Conservation (phyloP, 768 basidiomycete species). For the Panaeolus cyanescens region DNA sequence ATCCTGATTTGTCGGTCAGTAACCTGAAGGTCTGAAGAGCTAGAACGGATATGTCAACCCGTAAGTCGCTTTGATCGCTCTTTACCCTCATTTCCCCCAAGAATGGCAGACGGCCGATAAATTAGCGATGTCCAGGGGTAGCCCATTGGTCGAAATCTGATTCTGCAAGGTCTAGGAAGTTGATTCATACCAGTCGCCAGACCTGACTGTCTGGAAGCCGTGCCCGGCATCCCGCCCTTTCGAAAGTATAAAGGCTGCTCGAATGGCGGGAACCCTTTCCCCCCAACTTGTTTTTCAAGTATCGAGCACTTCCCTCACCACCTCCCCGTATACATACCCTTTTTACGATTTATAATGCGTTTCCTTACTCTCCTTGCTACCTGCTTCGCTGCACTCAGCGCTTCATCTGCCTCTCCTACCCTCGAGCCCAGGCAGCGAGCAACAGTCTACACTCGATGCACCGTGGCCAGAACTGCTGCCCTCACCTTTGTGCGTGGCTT, state of each 20-base stretch:
- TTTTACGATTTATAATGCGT: not conserved
- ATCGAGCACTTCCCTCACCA: not conserved
- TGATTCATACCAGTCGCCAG: not conserved
- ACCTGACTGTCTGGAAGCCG: not conserved
- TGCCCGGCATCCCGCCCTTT: not conserved
- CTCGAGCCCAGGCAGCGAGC: slow-evolving; percentile 8
- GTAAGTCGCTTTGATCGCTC: not conserved
- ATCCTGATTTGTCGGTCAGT: not conserved
- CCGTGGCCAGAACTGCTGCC: slow-evolving; percentile 30
- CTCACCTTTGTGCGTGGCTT: slow-evolving; percentile 32
- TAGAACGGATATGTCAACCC: not conserved
- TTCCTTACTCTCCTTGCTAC: not conserved
- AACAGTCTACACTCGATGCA: slow-evolving; percentile 32
- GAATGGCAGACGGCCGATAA: not conserved
- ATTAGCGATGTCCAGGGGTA: not conserved
- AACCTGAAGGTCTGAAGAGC: not conserved
- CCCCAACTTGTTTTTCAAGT: not conserved
- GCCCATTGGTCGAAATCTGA: not conserved
- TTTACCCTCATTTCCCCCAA: not conserved
- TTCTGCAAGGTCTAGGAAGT: not conserved
- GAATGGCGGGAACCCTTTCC: not conserved
- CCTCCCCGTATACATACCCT: not conserved
- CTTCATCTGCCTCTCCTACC: not conserved
- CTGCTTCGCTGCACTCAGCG: slow-evolving; percentile 1
- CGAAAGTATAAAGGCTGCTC: not conserved